A percentile compares a stretch with the other conserved stretches of the same genome.
Conservation (phyloP, 371 early-diverging fungal species). For the Actinomortierella wolfii region DNA sequence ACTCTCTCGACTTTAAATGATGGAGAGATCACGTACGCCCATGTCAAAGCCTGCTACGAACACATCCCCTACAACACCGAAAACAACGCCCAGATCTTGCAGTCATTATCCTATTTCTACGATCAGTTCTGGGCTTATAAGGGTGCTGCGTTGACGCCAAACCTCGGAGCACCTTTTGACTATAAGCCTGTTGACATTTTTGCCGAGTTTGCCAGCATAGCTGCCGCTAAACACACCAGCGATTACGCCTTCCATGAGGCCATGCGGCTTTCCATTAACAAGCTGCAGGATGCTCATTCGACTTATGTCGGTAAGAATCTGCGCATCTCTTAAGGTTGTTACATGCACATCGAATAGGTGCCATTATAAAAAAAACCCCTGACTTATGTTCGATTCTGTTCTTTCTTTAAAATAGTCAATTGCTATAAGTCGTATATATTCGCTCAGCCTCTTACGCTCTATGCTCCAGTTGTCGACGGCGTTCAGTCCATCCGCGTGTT, state of each 20-base stretch:
- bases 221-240: no score
- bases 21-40: conserved; percentile 11
- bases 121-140: conserved; percentile 21
- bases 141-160: conserved; percentile 8
- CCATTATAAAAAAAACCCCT: no score
- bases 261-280: conserved; percentile 17
- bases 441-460: conserved; percentile 10
- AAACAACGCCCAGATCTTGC: conserved; percentile 8
- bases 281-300: conserved; percentile 34
- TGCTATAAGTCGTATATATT: conserved; percentile 11
- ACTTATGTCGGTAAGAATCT: conserved; percentile 25
- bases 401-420: neutral
- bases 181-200: conserved; percentile 24
- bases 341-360: no score
- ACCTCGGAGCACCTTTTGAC: conserved; percentile 27
- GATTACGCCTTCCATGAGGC: conserved; percentile 27
- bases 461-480: conserved; percentile 17
- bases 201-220: no score
- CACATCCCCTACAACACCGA: conserved; percentile 26
- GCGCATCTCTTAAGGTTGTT: no score
- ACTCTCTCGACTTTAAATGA: no score
- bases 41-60: conserved; percentile 24
- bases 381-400: neutral
- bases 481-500: conserved; percentile 4
- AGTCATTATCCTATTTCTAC: conserved; percentile 16